phyloP scores from a whole-genome alignment of 768 basidiomycete genomes.

The Coprinopsis marcescibilis region DNA sequence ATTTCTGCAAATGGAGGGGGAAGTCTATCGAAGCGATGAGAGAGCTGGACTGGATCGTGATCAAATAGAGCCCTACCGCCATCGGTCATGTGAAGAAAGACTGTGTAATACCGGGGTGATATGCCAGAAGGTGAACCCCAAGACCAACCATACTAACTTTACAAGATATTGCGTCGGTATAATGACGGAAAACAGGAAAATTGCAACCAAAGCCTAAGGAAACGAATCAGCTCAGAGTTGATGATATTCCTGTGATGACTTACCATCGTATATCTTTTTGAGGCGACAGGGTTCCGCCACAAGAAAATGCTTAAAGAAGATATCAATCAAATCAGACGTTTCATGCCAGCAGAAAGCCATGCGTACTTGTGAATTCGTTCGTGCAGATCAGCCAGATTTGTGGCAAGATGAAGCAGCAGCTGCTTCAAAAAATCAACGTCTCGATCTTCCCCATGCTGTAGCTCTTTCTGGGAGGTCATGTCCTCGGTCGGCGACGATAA shows the following conservation, averaged over 20 bases:
- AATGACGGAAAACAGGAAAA: slow-evolving; percentile 35
- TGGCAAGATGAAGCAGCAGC: slow-evolving; percentile 32
- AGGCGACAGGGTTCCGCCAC: slow-evolving; percentile 55
- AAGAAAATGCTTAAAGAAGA: slow-evolving; percentile 46
- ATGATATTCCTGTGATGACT: slow-evolving; percentile 11
- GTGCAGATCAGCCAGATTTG: slow-evolving; percentile 52
- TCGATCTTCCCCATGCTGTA: slow-evolving; percentile 28
- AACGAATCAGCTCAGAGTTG: slow-evolving; percentile 6
- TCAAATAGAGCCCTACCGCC: slow-evolving; percentile 30
- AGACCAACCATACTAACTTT: slow-evolving; percentile 39
- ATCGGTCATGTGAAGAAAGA: slow-evolving; percentile 39
- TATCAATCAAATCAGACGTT: too few relatives aligned
- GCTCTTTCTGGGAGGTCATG: slow-evolving; percentile 15
- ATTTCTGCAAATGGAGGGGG: slow-evolving; percentile 44
- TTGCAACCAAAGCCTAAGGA: slow-evolving; percentile 31
- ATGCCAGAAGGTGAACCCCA: slow-evolving; percentile 62
- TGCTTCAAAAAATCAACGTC: slow-evolving; percentile 37
- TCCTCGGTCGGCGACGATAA: slow-evolving; percentile 1
- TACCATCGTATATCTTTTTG: slow-evolving; percentile 44
- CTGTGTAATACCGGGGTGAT: slow-evolving; percentile 48
- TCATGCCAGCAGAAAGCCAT: not conserved
- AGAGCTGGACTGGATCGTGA: not conserved
- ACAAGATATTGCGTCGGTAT: slow-evolving; percentile 46
- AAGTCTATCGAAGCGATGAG: slow-evolving; percentile 26
- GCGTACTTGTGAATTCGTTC: slow-evolving; percentile 61